phyloP scores from a whole-genome alignment of 257 asterid genomes.

The Fraxinus anomala region DNA sequence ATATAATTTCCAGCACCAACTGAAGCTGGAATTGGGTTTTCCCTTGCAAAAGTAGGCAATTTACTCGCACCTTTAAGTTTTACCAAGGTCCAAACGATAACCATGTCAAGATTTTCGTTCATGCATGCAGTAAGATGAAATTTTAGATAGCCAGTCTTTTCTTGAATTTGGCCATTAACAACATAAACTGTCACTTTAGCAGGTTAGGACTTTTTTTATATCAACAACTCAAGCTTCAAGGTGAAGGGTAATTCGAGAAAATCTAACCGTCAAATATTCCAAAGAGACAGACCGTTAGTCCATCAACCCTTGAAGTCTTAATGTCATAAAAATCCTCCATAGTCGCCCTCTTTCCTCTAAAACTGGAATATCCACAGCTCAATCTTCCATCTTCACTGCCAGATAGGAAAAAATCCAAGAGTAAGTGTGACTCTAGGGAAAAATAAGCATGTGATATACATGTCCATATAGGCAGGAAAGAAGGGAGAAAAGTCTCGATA shows the following conservation, averaged over 20 bases:
- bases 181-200: background rate
- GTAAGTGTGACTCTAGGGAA: conserved; percentile 18
- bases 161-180: background rate
- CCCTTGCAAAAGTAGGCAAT: background rate
- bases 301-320: conserved; percentile 73
- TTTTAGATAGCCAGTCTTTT: background rate
- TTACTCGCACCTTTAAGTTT: background rate
- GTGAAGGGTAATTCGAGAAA: conserved; percentile 16
- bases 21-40: background rate
- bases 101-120: background rate
- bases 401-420: conserved; percentile 31
- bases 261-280: conserved; percentile 97
- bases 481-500: background rate
- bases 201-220: background rate
- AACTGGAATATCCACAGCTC: conserved; percentile 93
- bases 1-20: background rate
- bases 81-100: background rate
- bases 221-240: conserved; percentile 5
- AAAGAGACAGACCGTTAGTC: conserved; percentile 72
- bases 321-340: conserved; percentile 98
- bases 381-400: conserved; percentile 86
- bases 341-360: conserved; percentile 91
- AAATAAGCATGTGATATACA: background rate
- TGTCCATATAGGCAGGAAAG: background rate
- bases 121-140: background rate